Evolutionary conservation across 345 rosid species (phyloP).

Genomic region (Brassica napus): DNA sequence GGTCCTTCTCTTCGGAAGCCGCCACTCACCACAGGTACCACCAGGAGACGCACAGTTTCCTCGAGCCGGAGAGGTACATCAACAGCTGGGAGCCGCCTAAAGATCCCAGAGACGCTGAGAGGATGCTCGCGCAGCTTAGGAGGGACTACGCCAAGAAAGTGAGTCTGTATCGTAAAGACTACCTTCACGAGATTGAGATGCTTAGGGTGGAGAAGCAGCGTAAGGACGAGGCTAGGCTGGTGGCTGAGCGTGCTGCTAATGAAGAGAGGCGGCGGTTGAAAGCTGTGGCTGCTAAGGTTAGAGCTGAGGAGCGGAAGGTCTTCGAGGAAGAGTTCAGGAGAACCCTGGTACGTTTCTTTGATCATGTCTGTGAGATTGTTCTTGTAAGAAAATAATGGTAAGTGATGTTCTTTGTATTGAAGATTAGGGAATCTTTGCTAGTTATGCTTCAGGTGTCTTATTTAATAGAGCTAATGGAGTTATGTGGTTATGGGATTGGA

Average conservation of each 20-base stretch:
- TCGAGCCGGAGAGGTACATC: slow-evolving; percentile 52
- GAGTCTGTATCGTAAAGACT: slow-evolving; percentile 60
- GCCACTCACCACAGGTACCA: slow-evolving; percentile 45
- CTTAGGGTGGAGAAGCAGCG: slow-evolving; percentile 71
- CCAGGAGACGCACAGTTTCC: slow-evolving; percentile 58
- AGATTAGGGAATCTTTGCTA: neutral
- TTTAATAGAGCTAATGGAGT: neutral
- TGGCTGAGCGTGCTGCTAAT: slow-evolving; percentile 66
- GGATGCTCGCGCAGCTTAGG: slow-evolving; percentile 60
- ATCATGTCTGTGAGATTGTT: slow-evolving; percentile 3
- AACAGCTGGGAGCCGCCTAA: slow-evolving; percentile 74
- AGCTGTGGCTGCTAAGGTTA: slow-evolving; percentile 76
- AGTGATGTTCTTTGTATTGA: neutral
- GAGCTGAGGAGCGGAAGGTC: slow-evolving; percentile 71
- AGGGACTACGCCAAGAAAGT: slow-evolving; percentile 80
- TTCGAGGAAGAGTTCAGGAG: slow-evolving; percentile 66
- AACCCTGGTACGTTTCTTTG: slow-evolving; percentile 40
- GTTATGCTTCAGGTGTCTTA: neutral
- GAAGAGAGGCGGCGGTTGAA: slow-evolving; percentile 79
- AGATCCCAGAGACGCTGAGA: slow-evolving; percentile 70
- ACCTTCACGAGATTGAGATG: slow-evolving; percentile 67
- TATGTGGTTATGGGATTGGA: neutral
- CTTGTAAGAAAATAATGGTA: neutral
- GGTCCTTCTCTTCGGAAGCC: slow-evolving; percentile 29
- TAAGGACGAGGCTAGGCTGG: slow-evolving; percentile 72